Evolutionary conservation across 2,329 filamentous ascomycete species (phyloP), one percentile per base, ranked within the genome.

Genomic region (Colletotrichum tabaci): DNA sequence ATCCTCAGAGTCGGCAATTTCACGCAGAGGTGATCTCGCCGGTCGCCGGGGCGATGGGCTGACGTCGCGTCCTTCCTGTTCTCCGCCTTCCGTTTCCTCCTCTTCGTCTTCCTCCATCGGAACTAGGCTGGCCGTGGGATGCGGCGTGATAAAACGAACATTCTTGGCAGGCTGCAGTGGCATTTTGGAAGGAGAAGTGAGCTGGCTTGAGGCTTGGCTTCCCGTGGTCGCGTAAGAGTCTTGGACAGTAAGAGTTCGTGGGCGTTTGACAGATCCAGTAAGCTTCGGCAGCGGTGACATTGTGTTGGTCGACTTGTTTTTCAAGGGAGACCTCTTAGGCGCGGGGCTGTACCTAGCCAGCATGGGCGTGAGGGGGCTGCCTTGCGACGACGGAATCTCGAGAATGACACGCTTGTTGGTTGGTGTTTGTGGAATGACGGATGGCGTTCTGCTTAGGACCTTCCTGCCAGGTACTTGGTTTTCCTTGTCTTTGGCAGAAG

Each of bases 1-100:
- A 13, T 84, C 85, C 47, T 88, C 87, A 1, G 86, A 87, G 70
- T 88, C 87, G 0, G 86, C 84, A 40, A 88, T 87, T 67, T 87
- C 85, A n/a, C 63, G 57, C 4, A 66, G 35, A 50, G 64, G 72
- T n/a, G 50, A 66, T 23, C 61, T 66, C 40, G 44, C 46, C 2
- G 56, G 72, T 21, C 65, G 38, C 13, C 67, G 42, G 13, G 72
- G 72, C 30, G 66, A 73, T 21, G 62, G 67, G 42, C 64, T 68
- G 15, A 64, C 42, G 12, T 71, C 61, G 21, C 64, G 44, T 12
- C 35, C 64, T 21, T 21, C 42, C 9, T 26, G 46, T 40, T 63
- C 67, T 50, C 65, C 73, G 13, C 62, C 64, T 61, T 63, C 73
- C 15, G 35, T 57, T 23, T 57, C 38, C 10, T 50, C 67, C 18